Evolutionary conservation across 2,329 filamentous ascomycete genomes (phyloP).

Genomic region (Clonostachys solani): DNA sequence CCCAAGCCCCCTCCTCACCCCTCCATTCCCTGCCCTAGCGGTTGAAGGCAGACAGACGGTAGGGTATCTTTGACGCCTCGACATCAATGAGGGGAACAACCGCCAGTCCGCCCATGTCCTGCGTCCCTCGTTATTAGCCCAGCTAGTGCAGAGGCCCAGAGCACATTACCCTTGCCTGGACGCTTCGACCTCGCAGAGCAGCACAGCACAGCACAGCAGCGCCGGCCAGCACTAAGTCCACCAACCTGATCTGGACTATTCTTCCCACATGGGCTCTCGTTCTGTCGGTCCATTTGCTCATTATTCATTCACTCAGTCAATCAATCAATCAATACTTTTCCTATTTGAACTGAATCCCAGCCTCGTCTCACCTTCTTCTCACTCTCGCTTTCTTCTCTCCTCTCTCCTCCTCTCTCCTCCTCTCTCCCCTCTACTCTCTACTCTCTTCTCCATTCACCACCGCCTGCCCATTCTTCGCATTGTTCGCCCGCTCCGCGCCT

Average conservation of each 20-base stretch:
- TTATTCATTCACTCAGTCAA: not conserved
- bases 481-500: constrained; percentile 5
- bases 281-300: too few species aligned
- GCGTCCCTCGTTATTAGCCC: too few species aligned
- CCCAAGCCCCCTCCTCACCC: too few species aligned
- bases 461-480: not conserved
- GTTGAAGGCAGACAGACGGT: too few species aligned
- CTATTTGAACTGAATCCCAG: not conserved
- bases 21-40: too few species aligned
- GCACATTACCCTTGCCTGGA: too few species aligned
- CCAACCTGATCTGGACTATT: not conserved
- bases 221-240: not conserved
- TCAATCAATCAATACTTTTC: not conserved
- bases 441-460: not conserved
- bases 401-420: constrained; percentile 1
- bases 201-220: too few species aligned
- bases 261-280: not conserved
- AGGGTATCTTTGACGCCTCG: too few species aligned
- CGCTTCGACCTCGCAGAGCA: too few species aligned
- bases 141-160: too few species aligned
- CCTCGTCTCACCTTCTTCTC: constrained; percentile 2
- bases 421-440: not conserved
- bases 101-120: too few species aligned
- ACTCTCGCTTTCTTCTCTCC: constrained; percentile 6
- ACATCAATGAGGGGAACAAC: too few species aligned